phyloP scores from a whole-genome alignment of 441 rosid species.

The Hura crepitans region DNA sequence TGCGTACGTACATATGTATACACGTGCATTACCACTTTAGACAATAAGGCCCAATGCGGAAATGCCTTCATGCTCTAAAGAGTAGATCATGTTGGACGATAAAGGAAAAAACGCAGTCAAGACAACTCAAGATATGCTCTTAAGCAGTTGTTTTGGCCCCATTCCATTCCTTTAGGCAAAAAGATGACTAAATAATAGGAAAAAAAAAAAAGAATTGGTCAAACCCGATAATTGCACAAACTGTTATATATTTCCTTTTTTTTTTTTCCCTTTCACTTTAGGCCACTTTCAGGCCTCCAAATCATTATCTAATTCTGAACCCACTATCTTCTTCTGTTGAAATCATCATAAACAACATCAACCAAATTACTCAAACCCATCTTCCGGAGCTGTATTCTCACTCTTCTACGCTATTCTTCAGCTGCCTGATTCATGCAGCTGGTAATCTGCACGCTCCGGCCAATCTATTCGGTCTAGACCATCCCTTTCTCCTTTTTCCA shows the following conservation, averaged over 20 bases:
- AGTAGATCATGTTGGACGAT: not conserved
- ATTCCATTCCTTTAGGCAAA: not conserved
- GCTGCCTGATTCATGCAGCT: too few species aligned
- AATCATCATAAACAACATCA: not conserved
- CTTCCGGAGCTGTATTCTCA: not conserved
- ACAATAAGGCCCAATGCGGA: too few species aligned
- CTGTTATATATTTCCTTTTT: slow-evolving; percentile 21
- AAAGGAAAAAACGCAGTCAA: not conserved
- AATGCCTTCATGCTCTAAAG: too few species aligned
- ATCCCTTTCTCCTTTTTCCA: slow-evolving; percentile 5
- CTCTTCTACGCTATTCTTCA: slow-evolving; percentile 3
- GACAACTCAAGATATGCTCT: not conserved
- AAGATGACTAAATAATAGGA: not conserved
- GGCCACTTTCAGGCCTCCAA: not conserved
- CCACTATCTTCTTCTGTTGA: slow-evolving; percentile 5
- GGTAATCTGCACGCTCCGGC: not conserved
- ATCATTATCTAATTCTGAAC: slow-evolving; percentile 4
- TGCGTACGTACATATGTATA: too few species aligned
- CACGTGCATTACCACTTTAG: too few species aligned
- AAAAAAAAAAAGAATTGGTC: not conserved
- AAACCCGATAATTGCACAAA: slow-evolving; percentile 24
- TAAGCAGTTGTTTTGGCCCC: too few species aligned
- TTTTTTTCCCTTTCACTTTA: not conserved
- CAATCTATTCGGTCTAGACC: not conserved
- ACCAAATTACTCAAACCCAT: slow-evolving; percentile 12